Base-by-base conservation (phyloP, 257 asterid species). In the Gentiana macrophylla region DNA sequence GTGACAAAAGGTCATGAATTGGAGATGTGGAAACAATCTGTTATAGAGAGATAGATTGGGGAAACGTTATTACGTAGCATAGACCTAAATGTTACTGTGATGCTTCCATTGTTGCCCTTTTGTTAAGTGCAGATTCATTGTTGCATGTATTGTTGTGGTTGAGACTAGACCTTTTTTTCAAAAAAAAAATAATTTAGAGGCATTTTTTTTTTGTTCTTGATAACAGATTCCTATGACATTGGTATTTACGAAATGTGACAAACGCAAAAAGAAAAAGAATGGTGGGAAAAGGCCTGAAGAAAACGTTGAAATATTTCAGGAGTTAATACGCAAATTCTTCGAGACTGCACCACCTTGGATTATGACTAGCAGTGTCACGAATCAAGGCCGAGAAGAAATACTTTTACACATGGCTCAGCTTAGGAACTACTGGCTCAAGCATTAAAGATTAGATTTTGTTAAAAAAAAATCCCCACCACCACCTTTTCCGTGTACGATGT, bases 381-480 rank as follows among this genome's bases (percentile, higher is more conserved):
- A 92, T 63, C 95, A 83, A 78, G 99, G 99, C 1, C 76, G 99
- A 44, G 99, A 92, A 10, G 99, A 92, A 64, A 85, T 92, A 60
- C 55, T 92, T 73, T 52, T 88, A 80, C 99, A 92, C 74, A 88
- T 88, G 88, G 83, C 99, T 50, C 99, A 92, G 86, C 80, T 92
- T 34, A 65, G 94, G 24, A 92, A 88, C 70, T 92, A 92, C 76
- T 88, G 99, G 99, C 94, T 88, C 64, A 88, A 92, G 72, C 94
- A 92, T 68, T 88, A 63, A 45, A 36, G 46, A 35, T 4, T 38
- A 24, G 24, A 24, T 24, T 24, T 24, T 41, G 8, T 47, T 54
- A 7, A 15, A 38, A 37, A 7, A 5, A n/a, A 33, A 10, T 3
- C 4, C 11, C 13, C 48, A 37, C 8, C 8, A 32, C 38, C 36